Percentiles rank a stretch among this genome's conserved stretches.
Conservation (phyloP, 805 yeast genomes). For the Danielia reshetovae region DNA sequence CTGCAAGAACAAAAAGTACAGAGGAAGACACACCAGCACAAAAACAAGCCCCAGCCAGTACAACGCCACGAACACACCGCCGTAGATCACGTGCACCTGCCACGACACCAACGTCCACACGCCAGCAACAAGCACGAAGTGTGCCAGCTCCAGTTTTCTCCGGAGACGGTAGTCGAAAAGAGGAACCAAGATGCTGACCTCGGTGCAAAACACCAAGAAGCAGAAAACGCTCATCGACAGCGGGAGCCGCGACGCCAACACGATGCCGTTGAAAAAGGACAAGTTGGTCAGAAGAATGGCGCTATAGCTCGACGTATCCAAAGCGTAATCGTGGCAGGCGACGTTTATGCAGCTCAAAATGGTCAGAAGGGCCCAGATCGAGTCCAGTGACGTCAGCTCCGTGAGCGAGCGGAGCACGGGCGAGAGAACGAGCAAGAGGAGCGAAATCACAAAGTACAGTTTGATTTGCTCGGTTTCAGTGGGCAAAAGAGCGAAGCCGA, state of each 20-base stretch:
- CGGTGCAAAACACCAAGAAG: constrained; percentile 70
- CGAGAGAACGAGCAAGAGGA: constrained; percentile 71
- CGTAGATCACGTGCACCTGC: constrained; percentile 22
- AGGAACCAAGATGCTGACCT: constrained; percentile 71
- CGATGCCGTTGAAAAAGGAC: constrained; percentile 80
- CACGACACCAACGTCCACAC: constrained; percentile 27
- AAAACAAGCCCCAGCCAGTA: constrained; percentile 47
- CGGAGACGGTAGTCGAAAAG: constrained; percentile 61
- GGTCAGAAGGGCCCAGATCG: constrained; percentile 88
- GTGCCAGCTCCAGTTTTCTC: constrained; percentile 24
- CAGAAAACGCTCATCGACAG: constrained; percentile 77
- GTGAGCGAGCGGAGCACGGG: constrained; percentile 90
- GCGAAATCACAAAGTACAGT: constrained; percentile 63
- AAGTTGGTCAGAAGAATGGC: constrained; percentile 76
- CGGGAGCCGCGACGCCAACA: constrained; percentile 80
- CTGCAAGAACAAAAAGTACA: constrained; percentile 67
- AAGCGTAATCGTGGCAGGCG: constrained; percentile 62
- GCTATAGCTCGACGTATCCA: constrained; percentile 39
- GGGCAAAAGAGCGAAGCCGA: constrained; percentile 2
- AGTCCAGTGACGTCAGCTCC: constrained; percentile 84
- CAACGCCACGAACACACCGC: constrained; percentile 42
- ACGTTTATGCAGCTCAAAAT: constrained; percentile 73
- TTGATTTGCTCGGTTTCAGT: constrained; percentile 33
- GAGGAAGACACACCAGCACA: constrained; percentile 49
- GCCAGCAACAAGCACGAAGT: constrained; percentile 21